These are phyloP conservation scores for Monascus purpureus DNA, from an alignment of 495 filamentous ascomycete genomes.

Conservation along the genomic window DNA sequence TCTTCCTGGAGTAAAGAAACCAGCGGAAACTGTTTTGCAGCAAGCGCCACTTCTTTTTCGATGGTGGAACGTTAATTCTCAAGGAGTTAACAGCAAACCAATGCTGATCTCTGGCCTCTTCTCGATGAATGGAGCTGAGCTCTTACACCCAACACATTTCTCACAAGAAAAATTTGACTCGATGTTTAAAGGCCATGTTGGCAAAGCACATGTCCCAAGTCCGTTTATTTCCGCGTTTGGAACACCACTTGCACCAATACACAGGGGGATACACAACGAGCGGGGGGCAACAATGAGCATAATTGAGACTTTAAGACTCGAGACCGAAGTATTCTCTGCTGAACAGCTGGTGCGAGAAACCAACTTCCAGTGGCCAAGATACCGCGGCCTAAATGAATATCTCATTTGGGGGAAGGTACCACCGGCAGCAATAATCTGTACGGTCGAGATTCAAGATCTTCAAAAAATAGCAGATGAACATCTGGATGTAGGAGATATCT, in stretches of 20 bases:
- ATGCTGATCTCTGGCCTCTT: slow-evolving; percentile 16
- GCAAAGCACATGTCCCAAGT: slow-evolving; percentile 3
- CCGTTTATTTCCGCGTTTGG: slow-evolving; percentile 23
- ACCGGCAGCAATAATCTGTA: slow-evolving; percentile 12
- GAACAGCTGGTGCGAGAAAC: slow-evolving; percentile 8
- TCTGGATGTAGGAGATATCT: slow-evolving; percentile 9
- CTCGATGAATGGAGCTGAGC: neutral
- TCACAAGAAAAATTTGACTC: slow-evolving; percentile 6
- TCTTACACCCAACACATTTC: slow-evolving; percentile 6
- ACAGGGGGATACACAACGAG: slow-evolving; percentile 14
- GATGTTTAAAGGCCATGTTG: slow-evolving; percentile 14
- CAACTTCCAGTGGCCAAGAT: slow-evolving; percentile 6
- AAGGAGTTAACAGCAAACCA: slow-evolving; percentile 16
- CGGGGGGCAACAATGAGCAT: slow-evolving; percentile 14
- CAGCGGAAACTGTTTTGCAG: neutral
- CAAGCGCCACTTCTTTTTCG: slow-evolving; percentile 17
- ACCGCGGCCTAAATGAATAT: slow-evolving; percentile 20
- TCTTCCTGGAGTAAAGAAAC: too few species aligned
- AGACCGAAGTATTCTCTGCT: slow-evolving; percentile 12
- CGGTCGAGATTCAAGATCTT: slow-evolving; percentile 11
- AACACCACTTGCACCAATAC: slow-evolving; percentile 16
- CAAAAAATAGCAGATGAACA: slow-evolving; percentile 5
- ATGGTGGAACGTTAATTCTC: slow-evolving; percentile 20
- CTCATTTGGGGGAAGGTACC: slow-evolving; percentile 17
- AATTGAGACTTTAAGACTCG: slow-evolving; percentile 17